These are phyloP conservation scores for Plectosphaerella sp. DNA, from an alignment of 2,329 filamentous ascomycete genomes.

Conservation along the genomic window DNA sequence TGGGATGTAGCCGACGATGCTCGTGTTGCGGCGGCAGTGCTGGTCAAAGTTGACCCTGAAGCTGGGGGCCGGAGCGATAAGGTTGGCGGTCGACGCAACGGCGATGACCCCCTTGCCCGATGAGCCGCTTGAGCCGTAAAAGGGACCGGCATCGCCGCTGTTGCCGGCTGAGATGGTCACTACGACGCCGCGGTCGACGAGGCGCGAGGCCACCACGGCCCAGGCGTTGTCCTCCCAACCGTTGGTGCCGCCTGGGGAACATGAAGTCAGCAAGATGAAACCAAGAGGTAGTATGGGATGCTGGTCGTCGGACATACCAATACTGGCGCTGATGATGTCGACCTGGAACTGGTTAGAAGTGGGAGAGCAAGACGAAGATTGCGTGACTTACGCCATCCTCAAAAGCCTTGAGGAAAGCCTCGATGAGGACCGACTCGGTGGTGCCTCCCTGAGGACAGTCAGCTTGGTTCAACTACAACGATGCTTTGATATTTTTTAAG, in stretches of 20 bases:
- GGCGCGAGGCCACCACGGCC: slow-evolving; percentile 1
- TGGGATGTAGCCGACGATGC: slow-evolving; percentile 1
- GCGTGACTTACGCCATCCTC: slow-evolving; percentile 19
- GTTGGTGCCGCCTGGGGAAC: background rate
- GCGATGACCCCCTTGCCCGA: slow-evolving; percentile 34
- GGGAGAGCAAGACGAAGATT: background rate
- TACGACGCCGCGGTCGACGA: slow-evolving; percentile 35
- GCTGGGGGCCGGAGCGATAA: slow-evolving; percentile 18
- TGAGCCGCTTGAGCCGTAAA: slow-evolving; percentile 35
- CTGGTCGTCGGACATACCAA: slow-evolving; percentile 18
- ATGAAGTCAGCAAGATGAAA: background rate
- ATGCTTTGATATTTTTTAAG: background rate
- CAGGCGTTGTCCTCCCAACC: slow-evolving; percentile 1
- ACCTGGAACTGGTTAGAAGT: slow-evolving; percentile 1
- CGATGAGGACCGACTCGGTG: slow-evolving; percentile 15
- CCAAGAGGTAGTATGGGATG: background rate
- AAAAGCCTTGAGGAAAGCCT: slow-evolving; percentile 28
- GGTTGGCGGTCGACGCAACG: slow-evolving; percentile 33
- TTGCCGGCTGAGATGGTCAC: slow-evolving; percentile 51
- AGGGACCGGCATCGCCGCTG: slow-evolving; percentile 40
- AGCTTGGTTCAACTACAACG: too few relatives aligned
- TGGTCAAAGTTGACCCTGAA: slow-evolving; percentile 19
- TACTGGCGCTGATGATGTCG: slow-evolving; percentile 38
- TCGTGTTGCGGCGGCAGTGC: too few relatives aligned
- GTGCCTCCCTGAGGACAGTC: background rate